Percentiles rank a stretch among this genome's conserved stretches.
Evolutionary conservation across 2,329 filamentous ascomycete genomes (phyloP).

Genomic region (Catunica adiposa): DNA sequence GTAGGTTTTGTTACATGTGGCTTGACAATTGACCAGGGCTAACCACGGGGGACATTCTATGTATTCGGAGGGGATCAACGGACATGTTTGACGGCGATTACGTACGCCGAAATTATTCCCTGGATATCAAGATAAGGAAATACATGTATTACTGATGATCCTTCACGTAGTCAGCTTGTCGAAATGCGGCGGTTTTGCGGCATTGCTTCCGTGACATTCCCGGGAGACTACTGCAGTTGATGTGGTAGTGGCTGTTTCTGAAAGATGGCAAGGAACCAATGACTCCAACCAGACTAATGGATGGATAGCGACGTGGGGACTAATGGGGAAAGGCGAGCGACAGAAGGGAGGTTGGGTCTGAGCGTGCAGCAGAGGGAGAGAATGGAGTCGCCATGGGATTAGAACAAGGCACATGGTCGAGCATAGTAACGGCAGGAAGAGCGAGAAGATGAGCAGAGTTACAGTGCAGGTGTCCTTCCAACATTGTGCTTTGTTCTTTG

Average conservation of each 20-base stretch:
- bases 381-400: constrained; percentile 2
- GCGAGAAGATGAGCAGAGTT: not conserved
- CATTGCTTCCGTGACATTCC: too few relatives aligned
- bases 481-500: not conserved
- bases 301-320: not conserved
- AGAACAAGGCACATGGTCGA: not conserved
- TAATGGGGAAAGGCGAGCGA: not conserved
- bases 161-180: too few relatives aligned
- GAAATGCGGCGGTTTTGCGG: too few relatives aligned
- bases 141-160: too few relatives aligned
- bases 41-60: not conserved
- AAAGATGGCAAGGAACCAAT: too few relatives aligned
- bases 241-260: too few relatives aligned
- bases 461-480: not conserved
- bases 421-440: not conserved
- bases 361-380: constrained; percentile 10
- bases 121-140: too few relatives aligned
- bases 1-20: not conserved
- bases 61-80: not conserved
- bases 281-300: too few relatives aligned
- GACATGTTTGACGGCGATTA: not conserved
- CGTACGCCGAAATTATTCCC: too few relatives aligned
- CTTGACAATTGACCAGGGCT: not conserved
- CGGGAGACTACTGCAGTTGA: too few relatives aligned
- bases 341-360: not conserved